These are phyloP conservation scores for Mycena belliarum DNA, from an alignment of 768 basidiomycete species.

Conservation along the genomic window DNA sequence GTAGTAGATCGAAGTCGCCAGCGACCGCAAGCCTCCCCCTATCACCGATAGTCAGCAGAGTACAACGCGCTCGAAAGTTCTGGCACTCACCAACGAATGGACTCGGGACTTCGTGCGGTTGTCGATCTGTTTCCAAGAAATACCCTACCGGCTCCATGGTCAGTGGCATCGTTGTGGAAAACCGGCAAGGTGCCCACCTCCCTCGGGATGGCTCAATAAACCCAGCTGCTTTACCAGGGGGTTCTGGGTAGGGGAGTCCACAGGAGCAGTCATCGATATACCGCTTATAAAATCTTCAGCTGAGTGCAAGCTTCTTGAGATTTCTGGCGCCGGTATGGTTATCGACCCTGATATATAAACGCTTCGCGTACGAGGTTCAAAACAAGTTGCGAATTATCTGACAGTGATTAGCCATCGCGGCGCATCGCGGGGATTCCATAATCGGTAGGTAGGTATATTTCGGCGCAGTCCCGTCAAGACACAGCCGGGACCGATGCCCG, in stretches of 20 bases:
- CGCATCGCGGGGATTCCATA: no score
- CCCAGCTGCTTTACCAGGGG: slow-evolving; percentile 8
- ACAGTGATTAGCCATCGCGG: no score
- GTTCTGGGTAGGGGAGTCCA: slow-evolving; percentile 5
- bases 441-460: no score
- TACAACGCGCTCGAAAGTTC: background rate
- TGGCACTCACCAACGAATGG: slow-evolving; percentile 3
- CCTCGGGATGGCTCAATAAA: slow-evolving; percentile 9
- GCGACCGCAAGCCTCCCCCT: slow-evolving; percentile 1
- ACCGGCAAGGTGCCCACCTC: background rate
- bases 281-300: no score
- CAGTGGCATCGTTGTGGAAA: background rate
- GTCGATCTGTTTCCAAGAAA: slow-evolving; percentile 6
- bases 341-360: no score
- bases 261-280: background rate
- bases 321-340: no score
- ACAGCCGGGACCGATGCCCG: no score
- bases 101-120: background rate
- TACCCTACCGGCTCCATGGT: background rate
- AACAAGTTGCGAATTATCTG: no score
- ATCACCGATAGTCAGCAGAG: background rate
- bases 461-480: no score
- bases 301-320: no score
- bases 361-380: no score
- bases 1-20: slow-evolving; percentile 32